phyloP scores from a whole-genome alignment of 2,329 filamentous ascomycete genomes.

The Colletotrichum sidae region DNA sequence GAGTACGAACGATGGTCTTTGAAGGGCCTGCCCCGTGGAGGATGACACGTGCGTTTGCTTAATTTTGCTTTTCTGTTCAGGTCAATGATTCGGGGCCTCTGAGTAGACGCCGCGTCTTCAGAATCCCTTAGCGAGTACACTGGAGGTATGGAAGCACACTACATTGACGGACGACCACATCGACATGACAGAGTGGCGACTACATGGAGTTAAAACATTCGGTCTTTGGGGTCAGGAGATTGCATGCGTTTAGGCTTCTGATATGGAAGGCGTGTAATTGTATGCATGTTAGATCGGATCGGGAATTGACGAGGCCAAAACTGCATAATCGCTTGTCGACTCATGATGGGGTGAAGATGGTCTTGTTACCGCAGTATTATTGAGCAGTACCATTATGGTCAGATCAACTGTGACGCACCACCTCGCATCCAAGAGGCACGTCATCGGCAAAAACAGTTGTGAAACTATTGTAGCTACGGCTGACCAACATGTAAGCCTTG shows the following conservation, averaged over 20 bases:
- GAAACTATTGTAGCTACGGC: too few relatives aligned
- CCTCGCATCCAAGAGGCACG: too few relatives aligned
- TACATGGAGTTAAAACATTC: background rate
- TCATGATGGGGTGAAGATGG: too few relatives aligned
- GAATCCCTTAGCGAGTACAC: too few relatives aligned
- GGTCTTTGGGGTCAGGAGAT: background rate
- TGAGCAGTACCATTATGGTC: too few relatives aligned
- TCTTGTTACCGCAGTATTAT: too few relatives aligned
- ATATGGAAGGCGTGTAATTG: background rate
- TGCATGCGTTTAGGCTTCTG: background rate
- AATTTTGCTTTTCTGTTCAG: background rate
- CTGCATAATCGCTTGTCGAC: too few relatives aligned
- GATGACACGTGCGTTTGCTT: background rate
- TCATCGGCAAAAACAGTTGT: too few relatives aligned
- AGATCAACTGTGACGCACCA: too few relatives aligned
- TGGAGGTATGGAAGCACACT: too few relatives aligned
- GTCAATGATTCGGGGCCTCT: background rate
- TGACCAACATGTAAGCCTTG: too few relatives aligned
- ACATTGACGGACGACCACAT: background rate
- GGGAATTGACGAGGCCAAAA: background rate
- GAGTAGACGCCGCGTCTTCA: too few relatives aligned
- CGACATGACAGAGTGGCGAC: background rate
- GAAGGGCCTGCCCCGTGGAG: slow-evolving; percentile 29
- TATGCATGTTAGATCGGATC: background rate
- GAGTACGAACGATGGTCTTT: slow-evolving; percentile 59